Evolutionary conservation across 352 stramenopile species (phyloP).

Genomic region (Saprolegnia diclina): DNA sequence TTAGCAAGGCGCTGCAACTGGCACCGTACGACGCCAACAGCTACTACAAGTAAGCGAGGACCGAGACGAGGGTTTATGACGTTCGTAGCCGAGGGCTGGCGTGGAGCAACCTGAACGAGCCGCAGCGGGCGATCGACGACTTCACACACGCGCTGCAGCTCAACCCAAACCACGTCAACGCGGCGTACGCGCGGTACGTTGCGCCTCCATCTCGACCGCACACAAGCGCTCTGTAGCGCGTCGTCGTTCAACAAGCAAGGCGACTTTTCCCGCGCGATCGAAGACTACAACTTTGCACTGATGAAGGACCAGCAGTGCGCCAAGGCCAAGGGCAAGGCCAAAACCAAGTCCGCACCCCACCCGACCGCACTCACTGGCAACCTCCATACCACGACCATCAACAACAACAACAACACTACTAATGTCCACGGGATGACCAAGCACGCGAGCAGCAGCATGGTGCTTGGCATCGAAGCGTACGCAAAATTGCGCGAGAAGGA

Average conservation of each 20-base stretch:
- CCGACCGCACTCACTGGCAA: background rate
- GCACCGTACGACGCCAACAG: conserved; percentile 40
- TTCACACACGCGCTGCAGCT: conserved; percentile 65
- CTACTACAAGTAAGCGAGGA: conserved; percentile 65
- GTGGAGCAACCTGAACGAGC: conserved; percentile 58
- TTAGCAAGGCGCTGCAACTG: conserved; percentile 42
- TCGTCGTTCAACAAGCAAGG: conserved; percentile 84
- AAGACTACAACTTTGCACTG: conserved; percentile 87
- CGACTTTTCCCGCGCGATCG: conserved; percentile 78
- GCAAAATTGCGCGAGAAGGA: conserved; percentile 24
- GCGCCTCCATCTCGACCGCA: background rate
- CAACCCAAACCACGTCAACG: conserved; percentile 84
- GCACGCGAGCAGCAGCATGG: conserved; percentile 13
- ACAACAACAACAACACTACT: no score
- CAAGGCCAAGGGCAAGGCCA: conserved; percentile 31
- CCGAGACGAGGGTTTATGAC: no score
- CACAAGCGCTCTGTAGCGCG: conserved; percentile 28
- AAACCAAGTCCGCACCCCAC: conserved; percentile 36
- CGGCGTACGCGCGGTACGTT: conserved; percentile 58
- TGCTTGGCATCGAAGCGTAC: conserved; percentile 23
- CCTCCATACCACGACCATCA: background rate
- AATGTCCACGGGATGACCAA: background rate
- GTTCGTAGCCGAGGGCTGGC: conserved; percentile 42
- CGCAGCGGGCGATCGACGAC: conserved; percentile 74
- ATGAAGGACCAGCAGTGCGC: conserved; percentile 60